Conservation (phyloP, 1,284 basidiomycete species). For the Phylloporus sp. region DNA sequence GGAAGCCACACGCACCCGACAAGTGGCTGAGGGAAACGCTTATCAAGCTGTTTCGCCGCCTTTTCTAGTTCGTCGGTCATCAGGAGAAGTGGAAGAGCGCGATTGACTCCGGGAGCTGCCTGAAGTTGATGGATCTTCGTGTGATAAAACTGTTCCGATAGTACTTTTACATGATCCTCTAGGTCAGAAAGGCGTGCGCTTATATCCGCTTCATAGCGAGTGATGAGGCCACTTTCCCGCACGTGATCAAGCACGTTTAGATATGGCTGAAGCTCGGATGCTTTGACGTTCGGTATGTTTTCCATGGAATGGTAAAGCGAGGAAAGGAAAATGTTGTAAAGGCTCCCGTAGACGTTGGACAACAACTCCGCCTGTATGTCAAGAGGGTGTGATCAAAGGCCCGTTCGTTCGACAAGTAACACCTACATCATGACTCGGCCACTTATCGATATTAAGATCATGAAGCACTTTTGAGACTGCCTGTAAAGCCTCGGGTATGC, state of each 20-base stretch:
- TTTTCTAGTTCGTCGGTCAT: slow-evolving; percentile 93
- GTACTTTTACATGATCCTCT: slow-evolving; percentile 67
- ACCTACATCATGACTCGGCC: slow-evolving; percentile 84
- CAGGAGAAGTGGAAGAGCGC: slow-evolving; percentile 77
- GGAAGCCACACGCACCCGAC: slow-evolving; percentile 60
- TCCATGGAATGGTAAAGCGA: slow-evolving; percentile 88
- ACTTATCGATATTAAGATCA: slow-evolving; percentile 74
- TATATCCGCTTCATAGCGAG: slow-evolving; percentile 70
- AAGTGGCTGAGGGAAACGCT: slow-evolving; percentile 83
- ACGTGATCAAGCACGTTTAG: slow-evolving; percentile 75
- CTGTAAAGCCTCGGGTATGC: slow-evolving; percentile 87
- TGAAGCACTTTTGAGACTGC: slow-evolving; percentile 72
- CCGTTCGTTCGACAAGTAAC: not conserved
- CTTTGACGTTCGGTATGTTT: slow-evolving; percentile 70
- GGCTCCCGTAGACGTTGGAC: slow-evolving; percentile 62
- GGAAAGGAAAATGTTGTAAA: slow-evolving; percentile 90
- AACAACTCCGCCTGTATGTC: slow-evolving; percentile 64
- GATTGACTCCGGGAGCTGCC: slow-evolving; percentile 71
- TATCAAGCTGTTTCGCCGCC: slow-evolving; percentile 79
- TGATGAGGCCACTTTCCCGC: slow-evolving; percentile 67
- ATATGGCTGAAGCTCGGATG: slow-evolving; percentile 65
- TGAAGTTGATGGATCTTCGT: slow-evolving; percentile 72
- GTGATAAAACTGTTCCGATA: slow-evolving; percentile 74
- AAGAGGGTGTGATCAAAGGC: slow-evolving; percentile 15
- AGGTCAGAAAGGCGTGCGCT: slow-evolving; percentile 69